phyloP scores from a whole-genome alignment of 768 basidiomycete genomes.

The Daedalea quercina region DNA sequence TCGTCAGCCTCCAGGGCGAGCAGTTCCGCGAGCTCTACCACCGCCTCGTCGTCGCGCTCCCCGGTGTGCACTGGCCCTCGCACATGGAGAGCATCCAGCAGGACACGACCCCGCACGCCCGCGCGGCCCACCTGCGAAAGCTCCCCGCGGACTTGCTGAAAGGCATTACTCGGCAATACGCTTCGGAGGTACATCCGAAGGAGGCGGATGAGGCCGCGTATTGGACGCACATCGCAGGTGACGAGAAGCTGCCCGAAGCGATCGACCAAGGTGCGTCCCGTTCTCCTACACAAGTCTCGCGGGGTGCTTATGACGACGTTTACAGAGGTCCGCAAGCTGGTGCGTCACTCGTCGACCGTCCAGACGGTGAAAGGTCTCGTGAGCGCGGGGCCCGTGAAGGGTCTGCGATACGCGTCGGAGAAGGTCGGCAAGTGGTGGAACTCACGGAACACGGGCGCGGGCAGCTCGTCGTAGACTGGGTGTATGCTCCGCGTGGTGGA shows the following conservation, averaged over 20 bases:
- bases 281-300: not conserved
- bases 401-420: constrained; percentile 61
- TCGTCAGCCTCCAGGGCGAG: constrained; percentile 72
- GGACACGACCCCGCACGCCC: constrained; percentile 61
- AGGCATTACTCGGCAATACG: constrained; percentile 48
- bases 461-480: not conserved
- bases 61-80: constrained; percentile 70
- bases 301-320: not conserved
- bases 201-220: constrained; percentile 70
- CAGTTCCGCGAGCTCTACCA: constrained; percentile 90
- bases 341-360: constrained; percentile 74
- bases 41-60: constrained; percentile 67
- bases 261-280: constrained; percentile 41
- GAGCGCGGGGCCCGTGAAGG: constrained; percentile 77
- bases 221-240: constrained; percentile 67
- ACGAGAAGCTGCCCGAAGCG: constrained; percentile 45
- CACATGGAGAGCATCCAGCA: constrained; percentile 56
- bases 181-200: constrained; percentile 28
- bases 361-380: constrained; percentile 84
- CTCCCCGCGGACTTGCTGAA: constrained; percentile 63
- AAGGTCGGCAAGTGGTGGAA: constrained; percentile 88
- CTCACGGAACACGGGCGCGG: constrained; percentile 3
- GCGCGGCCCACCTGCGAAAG: constrained; percentile 70
- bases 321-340: constrained; percentile 71
- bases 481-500: not conserved